Evolutionary conservation across 306 rosid genomes (phyloP), one percentile per base, ranked within the genome.

Genomic region (Medicago ruthenica): DNA sequence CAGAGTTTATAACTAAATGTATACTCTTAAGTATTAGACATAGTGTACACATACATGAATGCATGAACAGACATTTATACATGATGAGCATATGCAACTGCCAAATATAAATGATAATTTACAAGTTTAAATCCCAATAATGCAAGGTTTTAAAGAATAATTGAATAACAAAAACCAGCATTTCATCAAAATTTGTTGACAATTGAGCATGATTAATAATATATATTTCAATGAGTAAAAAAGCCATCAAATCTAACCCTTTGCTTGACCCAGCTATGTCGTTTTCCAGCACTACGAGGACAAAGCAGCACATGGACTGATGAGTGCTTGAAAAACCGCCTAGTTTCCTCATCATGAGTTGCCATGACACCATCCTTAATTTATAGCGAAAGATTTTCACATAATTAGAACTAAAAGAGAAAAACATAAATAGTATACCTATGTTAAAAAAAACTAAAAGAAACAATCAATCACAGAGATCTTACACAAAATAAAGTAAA

Each of bases 301-400:
- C 91, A 91, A 68, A 94, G 98, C 61, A 91, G 84, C 78, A 94
- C 98, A 55, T 86, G 87, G 48, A 94, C 97, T 4, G 98, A 94
- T 67, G 98, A 91, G 70, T 88, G 85, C 78, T 91, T 91, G 85
- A 94, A 94, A 84, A 94, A 94, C 3, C 93, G 81, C 55, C 95
- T 86, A 68, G 96, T 91, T 80, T 94, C 98, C 86, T 94, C 98
- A 86, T 91, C 98, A 73, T 94, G 96, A 79, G 98, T 94, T 86
- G 88, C 89, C 98, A 94, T 94, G 81, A 94, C 80, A 71, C 97
- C 98, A 85, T 90, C 97, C 98, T 94, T 82, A 80, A 79, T 77
- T 61, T 62, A 45, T 58, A 54, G 36, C 50, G 22, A 73, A 70
- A 55, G 41, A 73, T 40, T 18, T 22, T 58, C 63, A 27, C 62